Conservation (phyloP, 192 early-diverging fungal genomes). For the Mortierella antarctica region DNA sequence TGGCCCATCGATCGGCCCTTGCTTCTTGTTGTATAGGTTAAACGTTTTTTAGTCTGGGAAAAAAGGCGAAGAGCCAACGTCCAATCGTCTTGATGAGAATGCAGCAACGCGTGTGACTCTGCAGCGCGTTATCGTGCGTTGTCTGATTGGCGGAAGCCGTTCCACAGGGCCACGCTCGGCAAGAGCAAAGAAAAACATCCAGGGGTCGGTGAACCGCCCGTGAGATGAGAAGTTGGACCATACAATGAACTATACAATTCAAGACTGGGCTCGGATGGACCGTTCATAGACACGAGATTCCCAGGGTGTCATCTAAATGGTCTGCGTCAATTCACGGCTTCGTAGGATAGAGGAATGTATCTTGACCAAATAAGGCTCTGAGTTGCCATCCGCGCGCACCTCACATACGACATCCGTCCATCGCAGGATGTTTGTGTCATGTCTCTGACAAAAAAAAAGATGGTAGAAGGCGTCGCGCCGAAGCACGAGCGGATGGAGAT, state of each 20-base stretch:
- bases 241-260: no score
- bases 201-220: neutral
- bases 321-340: no score
- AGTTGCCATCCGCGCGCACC: no score
- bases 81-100: neutral
- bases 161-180: neutral
- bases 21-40: neutral
- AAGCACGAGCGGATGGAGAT: neutral
- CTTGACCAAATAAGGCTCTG: no score
- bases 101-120: conserved; percentile 24
- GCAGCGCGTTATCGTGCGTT: conserved; percentile 1
- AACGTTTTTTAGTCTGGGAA: neutral
- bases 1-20: neutral
- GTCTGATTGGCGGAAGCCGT: conserved; percentile 5
- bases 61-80: no score
- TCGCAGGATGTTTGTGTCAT: no score
- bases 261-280: no score
- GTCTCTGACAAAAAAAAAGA: neutral
- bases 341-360: no score
- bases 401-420: no score
- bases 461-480: neutral
- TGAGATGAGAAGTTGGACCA: neutral
- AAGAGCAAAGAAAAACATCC: neutral
- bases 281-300: no score
- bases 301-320: no score